phyloP scores from a whole-genome alignment of 495 filamentous ascomycete genomes.

The Xylaria sp. region DNA sequence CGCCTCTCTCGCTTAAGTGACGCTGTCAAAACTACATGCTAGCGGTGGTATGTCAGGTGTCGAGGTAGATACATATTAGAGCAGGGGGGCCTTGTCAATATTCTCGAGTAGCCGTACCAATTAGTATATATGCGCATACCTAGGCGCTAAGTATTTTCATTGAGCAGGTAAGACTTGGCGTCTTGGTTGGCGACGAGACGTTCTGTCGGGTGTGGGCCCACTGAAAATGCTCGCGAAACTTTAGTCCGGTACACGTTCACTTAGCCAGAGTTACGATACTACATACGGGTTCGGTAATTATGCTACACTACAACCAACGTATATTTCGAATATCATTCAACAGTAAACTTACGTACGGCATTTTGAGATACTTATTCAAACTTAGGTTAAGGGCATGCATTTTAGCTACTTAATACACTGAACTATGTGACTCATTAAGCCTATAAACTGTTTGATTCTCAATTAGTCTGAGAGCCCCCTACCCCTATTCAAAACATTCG shows the following conservation, averaged over 20 bases:
- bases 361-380: background rate
- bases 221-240: background rate
- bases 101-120: background rate
- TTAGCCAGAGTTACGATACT: background rate
- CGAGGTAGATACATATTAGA: background rate
- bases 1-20: constrained; percentile 9
- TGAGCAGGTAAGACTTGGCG: constrained; percentile 5
- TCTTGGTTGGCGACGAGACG: background rate
- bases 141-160: no score
- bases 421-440: background rate
- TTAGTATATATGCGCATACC: no score
- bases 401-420: background rate
- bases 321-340: background rate
- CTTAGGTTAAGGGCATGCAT: no score
- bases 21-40: constrained; percentile 10
- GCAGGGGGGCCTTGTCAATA: background rate
- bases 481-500: background rate
- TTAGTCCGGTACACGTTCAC: no score
- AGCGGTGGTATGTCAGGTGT: background rate
- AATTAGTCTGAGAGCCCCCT: background rate
- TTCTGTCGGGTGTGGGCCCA: background rate
- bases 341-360: background rate
- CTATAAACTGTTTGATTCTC: background rate
- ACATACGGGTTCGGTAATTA: background rate
- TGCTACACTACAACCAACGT: no score